phyloP scores from a whole-genome alignment of 2,329 filamentous ascomycete species.

The Hypoxylon sp. region DNA sequence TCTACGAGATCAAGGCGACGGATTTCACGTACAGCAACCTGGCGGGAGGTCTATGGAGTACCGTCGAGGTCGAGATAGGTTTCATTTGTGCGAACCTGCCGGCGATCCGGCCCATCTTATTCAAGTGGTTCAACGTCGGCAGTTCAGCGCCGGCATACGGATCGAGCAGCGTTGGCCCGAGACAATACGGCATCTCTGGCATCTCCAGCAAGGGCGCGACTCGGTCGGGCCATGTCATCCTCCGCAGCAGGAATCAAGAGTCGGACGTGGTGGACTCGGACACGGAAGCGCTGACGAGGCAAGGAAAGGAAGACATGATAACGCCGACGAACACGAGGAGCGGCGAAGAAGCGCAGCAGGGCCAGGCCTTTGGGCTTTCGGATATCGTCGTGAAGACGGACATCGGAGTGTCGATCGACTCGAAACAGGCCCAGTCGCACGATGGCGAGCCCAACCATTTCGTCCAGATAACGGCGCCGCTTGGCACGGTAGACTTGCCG shows the following conservation, averaged over 20 bases:
- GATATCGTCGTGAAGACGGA: slow-evolving; percentile 43
- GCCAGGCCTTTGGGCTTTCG: slow-evolving; percentile 24
- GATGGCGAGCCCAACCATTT: slow-evolving; percentile 30
- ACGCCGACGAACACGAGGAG: slow-evolving; percentile 24
- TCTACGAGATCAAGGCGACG: slow-evolving; percentile 37
- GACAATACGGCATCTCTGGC: slow-evolving; percentile 36
- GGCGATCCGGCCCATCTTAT: slow-evolving; percentile 38
- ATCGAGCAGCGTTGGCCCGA: slow-evolving; percentile 26
- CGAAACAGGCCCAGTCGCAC: slow-evolving; percentile 18
- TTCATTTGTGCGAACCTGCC: slow-evolving; percentile 44
- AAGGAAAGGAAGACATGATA: slow-evolving; percentile 23
- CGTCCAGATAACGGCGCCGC: slow-evolving; percentile 34
- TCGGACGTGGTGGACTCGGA: slow-evolving; percentile 37
- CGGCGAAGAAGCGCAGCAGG: slow-evolving; percentile 12
- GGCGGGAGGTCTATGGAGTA: slow-evolving; percentile 42
- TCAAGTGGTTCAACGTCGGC: slow-evolving; percentile 37
- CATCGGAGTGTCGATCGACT: slow-evolving; percentile 39
- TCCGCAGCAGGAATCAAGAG: slow-evolving; percentile 35
- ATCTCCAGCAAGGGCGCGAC: slow-evolving; percentile 33
- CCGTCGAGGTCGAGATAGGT: slow-evolving; percentile 42
- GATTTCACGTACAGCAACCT: slow-evolving; percentile 43
- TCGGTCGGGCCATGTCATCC: slow-evolving; percentile 35
- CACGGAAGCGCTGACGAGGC: slow-evolving; percentile 37
- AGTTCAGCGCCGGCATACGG: slow-evolving; percentile 23
- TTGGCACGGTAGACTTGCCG: slow-evolving; percentile 31